Conservation (phyloP, 1,284 basidiomycete species). For the Trichosporon ovoides region DNA sequence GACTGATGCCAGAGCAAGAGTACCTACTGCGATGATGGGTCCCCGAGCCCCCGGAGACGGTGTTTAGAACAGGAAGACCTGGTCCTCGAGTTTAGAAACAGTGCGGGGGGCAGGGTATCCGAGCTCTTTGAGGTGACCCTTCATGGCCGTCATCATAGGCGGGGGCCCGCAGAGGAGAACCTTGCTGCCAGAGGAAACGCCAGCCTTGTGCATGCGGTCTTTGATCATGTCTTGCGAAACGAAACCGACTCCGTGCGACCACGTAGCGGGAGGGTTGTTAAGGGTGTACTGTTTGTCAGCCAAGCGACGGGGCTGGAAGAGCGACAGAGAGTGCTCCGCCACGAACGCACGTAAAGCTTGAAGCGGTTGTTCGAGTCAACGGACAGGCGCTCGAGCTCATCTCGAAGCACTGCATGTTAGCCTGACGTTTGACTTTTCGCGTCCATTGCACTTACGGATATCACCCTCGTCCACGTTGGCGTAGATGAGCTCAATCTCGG, state of each 20-base stretch:
- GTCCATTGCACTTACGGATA: conserved; percentile 56
- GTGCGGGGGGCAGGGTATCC: conserved; percentile 80
- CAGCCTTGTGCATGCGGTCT: conserved; percentile 55
- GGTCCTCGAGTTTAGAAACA: conserved; percentile 88
- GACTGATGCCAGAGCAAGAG: too few relatives aligned
- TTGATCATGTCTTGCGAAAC: conserved; percentile 92
- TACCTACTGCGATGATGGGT: too few relatives aligned
- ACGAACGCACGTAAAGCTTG: conserved; percentile 59
- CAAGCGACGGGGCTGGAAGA: too few relatives aligned
- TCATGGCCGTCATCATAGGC: conserved; percentile 96
- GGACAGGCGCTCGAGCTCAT: conserved; percentile 69
- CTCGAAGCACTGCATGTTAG: conserved; percentile 60
- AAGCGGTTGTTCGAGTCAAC: conserved; percentile 59
- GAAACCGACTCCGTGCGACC: conserved; percentile 87
- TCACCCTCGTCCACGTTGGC: conserved; percentile 90
- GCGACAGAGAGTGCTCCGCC: background rate
- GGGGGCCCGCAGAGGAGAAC: conserved; percentile 87
- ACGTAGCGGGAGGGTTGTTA: conserved; percentile 82
- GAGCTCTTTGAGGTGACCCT: conserved; percentile 85
- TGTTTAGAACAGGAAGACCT: conserved; percentile 57
- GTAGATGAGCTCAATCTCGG: conserved; percentile 82
- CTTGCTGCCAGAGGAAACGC: conserved; percentile 61
- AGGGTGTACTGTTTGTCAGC: conserved; percentile 55
- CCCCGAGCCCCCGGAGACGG: too few relatives aligned
- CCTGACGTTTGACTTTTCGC: too few relatives aligned